Conservation (phyloP, 805 yeast genomes). For the Saccharomycopsis sp. region DNA sequence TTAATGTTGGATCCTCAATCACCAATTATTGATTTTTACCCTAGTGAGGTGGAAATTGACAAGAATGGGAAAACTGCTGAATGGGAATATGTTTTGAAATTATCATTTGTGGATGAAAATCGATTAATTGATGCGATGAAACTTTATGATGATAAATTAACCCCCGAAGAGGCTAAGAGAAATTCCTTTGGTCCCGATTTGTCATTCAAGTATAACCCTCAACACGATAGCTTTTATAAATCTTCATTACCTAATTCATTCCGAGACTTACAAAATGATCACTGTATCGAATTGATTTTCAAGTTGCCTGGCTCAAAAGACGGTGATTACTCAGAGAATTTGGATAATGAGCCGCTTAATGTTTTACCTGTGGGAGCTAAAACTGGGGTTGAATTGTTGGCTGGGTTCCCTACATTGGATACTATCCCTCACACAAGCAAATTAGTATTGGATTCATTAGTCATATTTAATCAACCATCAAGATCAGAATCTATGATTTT, state of each 20-base stretch:
- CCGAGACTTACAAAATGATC: conserved; percentile 70
- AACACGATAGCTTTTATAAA: conserved; percentile 55
- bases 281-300: conserved; percentile 60
- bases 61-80: conserved; percentile 91
- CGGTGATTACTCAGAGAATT: conserved; percentile 28
- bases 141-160: conserved; percentile 54
- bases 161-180: conserved; percentile 65
- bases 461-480: conserved; percentile 80
- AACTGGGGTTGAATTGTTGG: conserved; percentile 62
- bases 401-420: conserved; percentile 85
- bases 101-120: conserved; percentile 84
- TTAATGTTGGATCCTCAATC: conserved; percentile 82
- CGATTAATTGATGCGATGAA: conserved; percentile 66
- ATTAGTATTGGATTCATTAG: conserved; percentile 55
- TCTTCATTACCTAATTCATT: conserved; percentile 76
- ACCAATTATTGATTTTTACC: conserved; percentile 87
- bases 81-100: conserved; percentile 95
- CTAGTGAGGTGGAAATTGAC: conserved; percentile 79
- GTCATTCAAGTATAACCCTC: conserved; percentile 68
- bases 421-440: conserved; percentile 55
- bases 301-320: conserved; percentile 35
- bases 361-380: conserved; percentile 64
- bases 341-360: conserved; percentile 26
- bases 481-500: conserved; percentile 76
- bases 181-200: conserved; percentile 70